A percentile compares a stretch with the other conserved stretches of the same genome.
Conservation (phyloP, 768 basidiomycete species). For the Lentinula aciculospora region DNA sequence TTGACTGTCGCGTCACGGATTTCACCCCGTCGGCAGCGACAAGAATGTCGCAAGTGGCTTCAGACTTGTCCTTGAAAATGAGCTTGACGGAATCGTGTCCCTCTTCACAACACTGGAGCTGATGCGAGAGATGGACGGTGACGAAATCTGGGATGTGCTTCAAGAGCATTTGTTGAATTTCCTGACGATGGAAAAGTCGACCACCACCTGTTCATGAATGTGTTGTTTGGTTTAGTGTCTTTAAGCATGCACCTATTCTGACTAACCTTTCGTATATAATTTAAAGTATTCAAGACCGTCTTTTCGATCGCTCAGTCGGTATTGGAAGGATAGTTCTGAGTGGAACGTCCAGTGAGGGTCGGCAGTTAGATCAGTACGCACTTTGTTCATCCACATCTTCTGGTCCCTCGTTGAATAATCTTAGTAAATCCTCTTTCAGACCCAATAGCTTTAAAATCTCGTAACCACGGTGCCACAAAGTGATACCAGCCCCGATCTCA, state of each 20-base stretch:
- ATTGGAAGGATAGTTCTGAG: conserved; percentile 16
- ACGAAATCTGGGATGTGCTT: conserved; percentile 24
- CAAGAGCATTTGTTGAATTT: conserved; percentile 37
- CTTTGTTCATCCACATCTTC: conserved; percentile 12
- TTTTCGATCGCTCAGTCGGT: conserved; percentile 25
- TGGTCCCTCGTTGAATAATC: conserved; percentile 13
- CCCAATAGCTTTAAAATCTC: conserved; percentile 32
- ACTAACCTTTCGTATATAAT: conserved; percentile 15
- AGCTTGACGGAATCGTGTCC: conserved; percentile 14
- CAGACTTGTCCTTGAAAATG: conserved; percentile 20
- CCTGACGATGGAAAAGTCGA: conserved; percentile 27
- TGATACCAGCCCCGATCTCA: conserved; percentile 40
- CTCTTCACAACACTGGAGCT: conserved; percentile 28
- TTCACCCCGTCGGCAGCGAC: conserved; percentile 36
- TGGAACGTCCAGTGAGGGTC: no score
- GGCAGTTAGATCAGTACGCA: no score
- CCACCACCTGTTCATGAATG: conserved; percentile 15
- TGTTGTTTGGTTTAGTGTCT: no score
- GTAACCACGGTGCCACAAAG: conserved; percentile 32
- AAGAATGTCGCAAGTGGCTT: conserved; percentile 26
- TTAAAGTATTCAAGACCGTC: conserved; percentile 24
- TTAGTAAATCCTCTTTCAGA: conserved; percentile 21
- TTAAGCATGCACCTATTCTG: no score
- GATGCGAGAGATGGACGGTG: conserved; percentile 30
- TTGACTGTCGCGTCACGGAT: conserved; percentile 9